phyloP scores from a whole-genome alignment of 768 basidiomycete genomes.

The Collybiopsis luxurians region DNA sequence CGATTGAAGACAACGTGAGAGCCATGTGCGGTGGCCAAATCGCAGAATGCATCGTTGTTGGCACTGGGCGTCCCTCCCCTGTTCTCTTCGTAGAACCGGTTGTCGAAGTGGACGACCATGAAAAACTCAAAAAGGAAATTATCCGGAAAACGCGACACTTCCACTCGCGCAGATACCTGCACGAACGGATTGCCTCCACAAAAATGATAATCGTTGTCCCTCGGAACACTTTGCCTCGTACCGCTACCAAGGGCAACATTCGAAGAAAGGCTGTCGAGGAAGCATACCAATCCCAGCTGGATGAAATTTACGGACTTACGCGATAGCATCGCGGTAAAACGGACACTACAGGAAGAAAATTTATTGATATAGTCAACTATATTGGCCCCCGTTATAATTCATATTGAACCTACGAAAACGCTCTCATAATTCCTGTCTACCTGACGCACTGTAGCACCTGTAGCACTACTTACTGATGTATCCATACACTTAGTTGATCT shows the following conservation, averaged over 20 bases:
- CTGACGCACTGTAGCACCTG: no score
- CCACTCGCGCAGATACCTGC: conserved; percentile 51
- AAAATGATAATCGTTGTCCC: conserved; percentile 46
- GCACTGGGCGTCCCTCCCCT: conserved; percentile 53
- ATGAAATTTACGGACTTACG: conserved; percentile 33
- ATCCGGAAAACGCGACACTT: conserved; percentile 49
- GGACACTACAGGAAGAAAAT: no score
- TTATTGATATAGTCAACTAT: no score
- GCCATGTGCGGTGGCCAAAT: conserved; percentile 46
- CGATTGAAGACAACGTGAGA: conserved; percentile 58
- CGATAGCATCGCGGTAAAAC: conserved; percentile 9
- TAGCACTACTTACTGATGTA: no score
- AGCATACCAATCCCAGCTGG: conserved; percentile 35
- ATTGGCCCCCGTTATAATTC: no score
- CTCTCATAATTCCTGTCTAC: no score
- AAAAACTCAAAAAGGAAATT: conserved; percentile 46
- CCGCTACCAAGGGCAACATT: conserved; percentile 57
- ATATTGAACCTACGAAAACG: no score
- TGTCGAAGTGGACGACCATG: conserved; percentile 30
- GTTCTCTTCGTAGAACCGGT: conserved; percentile 51
- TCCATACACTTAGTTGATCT: no score
- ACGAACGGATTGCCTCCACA: conserved; percentile 47
- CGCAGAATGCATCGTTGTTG: conserved; percentile 53
- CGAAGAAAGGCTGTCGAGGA: conserved; percentile 52
- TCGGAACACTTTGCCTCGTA: conserved; percentile 47